phyloP scores from a whole-genome alignment of 1,139 yeast species.

The Scheffersomyces titani region DNA sequence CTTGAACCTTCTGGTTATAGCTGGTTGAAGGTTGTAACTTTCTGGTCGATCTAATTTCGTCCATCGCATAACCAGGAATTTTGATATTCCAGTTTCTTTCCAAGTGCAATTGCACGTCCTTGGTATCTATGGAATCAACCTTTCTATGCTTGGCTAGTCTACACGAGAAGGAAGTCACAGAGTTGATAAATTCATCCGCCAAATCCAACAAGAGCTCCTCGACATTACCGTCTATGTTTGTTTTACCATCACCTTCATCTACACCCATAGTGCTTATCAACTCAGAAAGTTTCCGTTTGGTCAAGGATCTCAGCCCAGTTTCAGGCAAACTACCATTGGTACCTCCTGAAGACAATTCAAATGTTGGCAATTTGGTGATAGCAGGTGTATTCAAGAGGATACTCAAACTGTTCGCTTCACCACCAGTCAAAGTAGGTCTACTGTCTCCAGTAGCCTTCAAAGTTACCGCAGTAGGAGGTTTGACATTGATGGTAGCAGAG shows the following conservation, averaged over 20 bases:
- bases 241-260: slow-evolving; percentile 86
- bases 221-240: slow-evolving; percentile 93
- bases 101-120: slow-evolving; percentile 87
- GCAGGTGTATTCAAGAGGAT: slow-evolving; percentile 73
- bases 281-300: slow-evolving; percentile 86
- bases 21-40: slow-evolving; percentile 75
- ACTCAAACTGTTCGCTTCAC: slow-evolving; percentile 70
- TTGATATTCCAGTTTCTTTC: slow-evolving; percentile 96
- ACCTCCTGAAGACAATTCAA: slow-evolving; percentile 57
- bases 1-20: slow-evolving; percentile 42
- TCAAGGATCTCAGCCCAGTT: slow-evolving; percentile 75
- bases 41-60: slow-evolving; percentile 83
- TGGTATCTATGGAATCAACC: slow-evolving; percentile 82
- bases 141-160: slow-evolving; percentile 92
- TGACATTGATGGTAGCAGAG: slow-evolving; percentile 65
- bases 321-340: slow-evolving; percentile 34
- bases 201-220: slow-evolving; percentile 87
- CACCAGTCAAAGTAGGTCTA: slow-evolving; percentile 84
- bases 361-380: slow-evolving; percentile 71
- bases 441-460: slow-evolving; percentile 51
- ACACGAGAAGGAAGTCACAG: slow-evolving; percentile 91
- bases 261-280: slow-evolving; percentile 79
- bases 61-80: slow-evolving; percentile 90
- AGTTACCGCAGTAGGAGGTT: slow-evolving; percentile 62
- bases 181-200: slow-evolving; percentile 93